A percentile compares a stretch with the other conserved stretches of the same genome.
Evolutionary conservation across 2,329 filamentous ascomycete genomes (phyloP).

Genomic region (Colletotrichum simmondsii): DNA sequence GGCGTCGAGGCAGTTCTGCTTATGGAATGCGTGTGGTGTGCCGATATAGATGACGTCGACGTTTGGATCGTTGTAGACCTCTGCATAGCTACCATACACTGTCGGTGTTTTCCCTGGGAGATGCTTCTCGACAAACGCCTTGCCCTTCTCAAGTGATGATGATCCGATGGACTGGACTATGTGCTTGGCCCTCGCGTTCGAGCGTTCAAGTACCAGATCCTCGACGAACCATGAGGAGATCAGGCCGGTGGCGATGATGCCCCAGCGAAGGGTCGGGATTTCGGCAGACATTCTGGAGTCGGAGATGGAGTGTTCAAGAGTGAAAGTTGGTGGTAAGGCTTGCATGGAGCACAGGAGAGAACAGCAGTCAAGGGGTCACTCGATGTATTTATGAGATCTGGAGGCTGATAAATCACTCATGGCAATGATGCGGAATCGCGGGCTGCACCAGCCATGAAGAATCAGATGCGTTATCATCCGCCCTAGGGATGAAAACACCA

Average conservation of each 20-base stretch:
- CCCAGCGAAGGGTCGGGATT: slow-evolving; percentile 45
- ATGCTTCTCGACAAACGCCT: slow-evolving; percentile 49
- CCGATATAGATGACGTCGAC: slow-evolving; percentile 60
- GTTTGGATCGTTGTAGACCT: slow-evolving; percentile 51
- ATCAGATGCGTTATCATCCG: too few relatives aligned
- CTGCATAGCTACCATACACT: slow-evolving; percentile 51
- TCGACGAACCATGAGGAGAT: slow-evolving; percentile 47
- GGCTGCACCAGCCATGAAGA: too few relatives aligned
- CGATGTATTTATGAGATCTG: slow-evolving; percentile 6
- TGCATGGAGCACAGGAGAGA: neutral
- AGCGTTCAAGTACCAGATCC: slow-evolving; percentile 50
- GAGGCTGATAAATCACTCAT: slow-evolving; percentile 3
- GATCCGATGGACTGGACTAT: slow-evolving; percentile 54
- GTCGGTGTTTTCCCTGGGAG: slow-evolving; percentile 40
- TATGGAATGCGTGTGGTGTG: slow-evolving; percentile 57
- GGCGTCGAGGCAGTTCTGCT: slow-evolving; percentile 54
- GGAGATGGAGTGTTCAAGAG: neutral
- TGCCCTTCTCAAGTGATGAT: slow-evolving; percentile 50
- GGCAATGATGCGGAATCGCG: too few relatives aligned
- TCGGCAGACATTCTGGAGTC: slow-evolving; percentile 5
- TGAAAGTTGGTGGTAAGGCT: too few relatives aligned
- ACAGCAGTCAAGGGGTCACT: neutral
- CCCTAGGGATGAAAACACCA: too few relatives aligned
- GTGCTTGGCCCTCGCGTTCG: slow-evolving; percentile 50
- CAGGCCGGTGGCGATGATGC: slow-evolving; percentile 41